Base-by-base conservation (phyloP, 1,284 basidiomycete species). In the Leccinum griseonigrum region DNA sequence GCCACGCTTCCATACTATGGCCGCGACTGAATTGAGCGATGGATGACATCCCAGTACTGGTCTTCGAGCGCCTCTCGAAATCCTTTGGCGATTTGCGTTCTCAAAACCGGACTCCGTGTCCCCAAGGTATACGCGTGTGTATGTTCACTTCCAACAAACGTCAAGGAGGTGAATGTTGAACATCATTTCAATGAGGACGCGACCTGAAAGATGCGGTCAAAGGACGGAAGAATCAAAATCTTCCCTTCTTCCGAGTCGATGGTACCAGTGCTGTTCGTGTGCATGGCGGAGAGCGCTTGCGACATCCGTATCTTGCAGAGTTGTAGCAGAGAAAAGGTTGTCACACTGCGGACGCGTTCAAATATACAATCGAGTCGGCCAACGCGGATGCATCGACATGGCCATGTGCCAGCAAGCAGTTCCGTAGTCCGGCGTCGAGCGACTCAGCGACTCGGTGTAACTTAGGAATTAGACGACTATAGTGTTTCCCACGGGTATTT, bases 221-320 rank as follows among this genome's bases (percentile, higher is more conserved):
- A 51, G 13, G 57, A 0, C 2, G 71, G 2, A 54, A 53, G 3
- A 34, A 54, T 82, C 31, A 97, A n/a, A n/a, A n/a, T n/a, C n/a
- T n/a, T n/a, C n/a, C n/a, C n/a, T n/a, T n/a, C n/a, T n/a, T n/a
- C n/a, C n/a, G n/a, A n/a, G n/a, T n/a, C n/a, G n/a, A n/a, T n/a
- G 1, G 94, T 94, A 29, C 94, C n/a, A n/a, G 65, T 93, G 94
- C 74, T 96, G 95, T 75, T 98, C 95, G 71, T 97, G 94, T 6
- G 92, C 91, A 75, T 95, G 92, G 22, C 92, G 90, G 34, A 97
- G 83, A 74, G 92, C 96, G 36, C 92, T 92, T 38, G 90, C 85
- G 53, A 97, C 89, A 72, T 97, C 94, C 0, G 92, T 96, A 77
- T 97, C 94, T 73, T 92, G 90, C 28, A 97, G 83, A 6, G 90